Base-by-base conservation (phyloP, 2,329 filamentous ascomycete species). In the Raffaelea arxii region DNA sequence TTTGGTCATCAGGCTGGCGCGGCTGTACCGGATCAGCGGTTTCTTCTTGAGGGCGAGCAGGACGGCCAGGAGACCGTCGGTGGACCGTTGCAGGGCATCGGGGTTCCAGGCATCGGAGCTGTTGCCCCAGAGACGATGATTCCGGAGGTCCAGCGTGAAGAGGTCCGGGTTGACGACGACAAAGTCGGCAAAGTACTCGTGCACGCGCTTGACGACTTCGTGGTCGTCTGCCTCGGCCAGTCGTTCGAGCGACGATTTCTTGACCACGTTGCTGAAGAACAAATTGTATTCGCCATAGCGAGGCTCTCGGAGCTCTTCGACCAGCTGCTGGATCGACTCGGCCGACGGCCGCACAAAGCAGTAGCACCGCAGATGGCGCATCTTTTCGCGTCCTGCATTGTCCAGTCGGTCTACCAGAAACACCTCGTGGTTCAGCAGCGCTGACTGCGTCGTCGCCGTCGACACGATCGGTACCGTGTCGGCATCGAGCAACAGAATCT, bases 281-380 rank as follows among this genome's bases (percentile, higher is more conserved):
- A 98, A 77, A 60, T 94, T 81, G 66, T 98, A 98, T 68, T 98
- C 92, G 54, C 92, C 91, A 58, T 98, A 98, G 62, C 90, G 96
- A 4, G 92, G 94, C 43, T 97, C 91, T 50, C 92, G 79, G 47
- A 98, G 75, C 69, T 98, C 92, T 59, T 98, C 92, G 55, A 98
- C 91, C 45, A 98, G 77, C 52, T 86, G 79, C 61, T 98, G 90
- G 59, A 97, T 89, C 5, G 91, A 94, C 55, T 94, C 88, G 12
- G 91, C 77, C 0, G 91, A 95, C 7, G 92, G 92, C 36, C 94
- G 83, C 41, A 98, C 78, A 56, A 98, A 91, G 62, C 89, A 96
- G 24, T 97, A 70, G 63, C 92, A 98, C 44, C 89, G 82, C 44
- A 98, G 74, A 69, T 98, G 92, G 51, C 92, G 84, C 92, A 98